Evolutionary conservation across 352 stramenopile genomes (phyloP).

Genomic region (Pythium apleroticum): DNA sequence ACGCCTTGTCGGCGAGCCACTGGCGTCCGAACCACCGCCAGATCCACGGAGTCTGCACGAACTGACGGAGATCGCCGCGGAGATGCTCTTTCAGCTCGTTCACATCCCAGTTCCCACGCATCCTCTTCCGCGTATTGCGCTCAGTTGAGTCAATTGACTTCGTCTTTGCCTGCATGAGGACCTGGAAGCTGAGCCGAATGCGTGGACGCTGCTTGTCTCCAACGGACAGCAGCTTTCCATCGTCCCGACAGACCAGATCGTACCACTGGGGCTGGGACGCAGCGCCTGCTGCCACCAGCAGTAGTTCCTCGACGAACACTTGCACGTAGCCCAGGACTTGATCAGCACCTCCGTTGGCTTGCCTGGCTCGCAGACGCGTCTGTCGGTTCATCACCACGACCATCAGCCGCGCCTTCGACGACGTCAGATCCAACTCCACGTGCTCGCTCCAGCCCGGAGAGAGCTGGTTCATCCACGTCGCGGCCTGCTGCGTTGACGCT

Average conservation of each 20-base stretch:
- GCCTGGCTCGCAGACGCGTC: conserved; percentile 8
- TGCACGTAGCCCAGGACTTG: conserved; percentile 42
- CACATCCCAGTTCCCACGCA: conserved; percentile 48
- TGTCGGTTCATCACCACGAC: conserved; percentile 48
- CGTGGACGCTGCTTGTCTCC: conserved; percentile 11
- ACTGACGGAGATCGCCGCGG: conserved; percentile 51
- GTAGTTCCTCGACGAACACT: conserved; percentile 39
- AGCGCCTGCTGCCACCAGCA: conserved; percentile 13
- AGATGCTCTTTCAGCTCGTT: conserved; percentile 38
- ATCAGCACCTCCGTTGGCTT: conserved; percentile 22
- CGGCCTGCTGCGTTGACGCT: conserved; percentile 29
- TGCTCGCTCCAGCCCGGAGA: conserved; percentile 63
- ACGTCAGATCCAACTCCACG: conserved; percentile 50
- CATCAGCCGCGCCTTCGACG: conserved; percentile 34
- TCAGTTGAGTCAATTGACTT: conserved; percentile 1
- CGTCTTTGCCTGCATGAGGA: conserved; percentile 25
- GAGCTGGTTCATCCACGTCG: conserved; percentile 54
- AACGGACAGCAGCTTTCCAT: not conserved
- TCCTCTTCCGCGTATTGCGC: conserved; percentile 8
- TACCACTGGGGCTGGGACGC: conserved; percentile 15
- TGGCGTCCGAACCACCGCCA: conserved; percentile 53
- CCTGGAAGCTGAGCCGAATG: conserved; percentile 32
- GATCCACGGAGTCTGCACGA: conserved; percentile 49
- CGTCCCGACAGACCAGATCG: conserved; percentile 13
- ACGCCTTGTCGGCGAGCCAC: conserved; percentile 46